Conservation (phyloP, 768 basidiomycete genomes). For the Leccinum variicolor region DNA sequence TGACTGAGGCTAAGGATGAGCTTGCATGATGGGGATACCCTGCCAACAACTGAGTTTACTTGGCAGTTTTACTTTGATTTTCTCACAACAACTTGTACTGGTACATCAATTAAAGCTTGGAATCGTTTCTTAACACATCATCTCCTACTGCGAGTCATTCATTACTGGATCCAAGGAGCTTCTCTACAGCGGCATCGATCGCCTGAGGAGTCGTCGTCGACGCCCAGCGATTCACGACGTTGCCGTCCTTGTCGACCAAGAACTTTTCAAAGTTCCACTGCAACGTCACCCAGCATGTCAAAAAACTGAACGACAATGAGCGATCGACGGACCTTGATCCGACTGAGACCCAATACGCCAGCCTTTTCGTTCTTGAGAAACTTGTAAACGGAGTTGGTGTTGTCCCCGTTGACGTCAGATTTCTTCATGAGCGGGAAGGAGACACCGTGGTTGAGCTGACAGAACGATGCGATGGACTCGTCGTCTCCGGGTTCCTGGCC, state of each 20-base stretch:
- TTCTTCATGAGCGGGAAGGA: conserved; percentile 91
- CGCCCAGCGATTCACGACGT: conserved; percentile 72
- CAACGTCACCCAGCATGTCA: background rate
- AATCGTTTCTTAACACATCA: background rate
- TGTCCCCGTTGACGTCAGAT: conserved; percentile 88
- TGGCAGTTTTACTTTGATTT: background rate
- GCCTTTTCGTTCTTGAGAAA: conserved; percentile 82
- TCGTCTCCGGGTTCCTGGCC: conserved; percentile 85
- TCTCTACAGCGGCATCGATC: conserved; percentile 62
- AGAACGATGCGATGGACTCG: conserved; percentile 69
- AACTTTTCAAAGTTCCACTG: conserved; percentile 95
- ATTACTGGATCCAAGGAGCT: conserved; percentile 40
- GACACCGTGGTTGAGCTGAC: conserved; percentile 82
- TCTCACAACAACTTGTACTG: background rate
- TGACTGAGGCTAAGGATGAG: conserved; percentile 22
- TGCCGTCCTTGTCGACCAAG: conserved; percentile 73
- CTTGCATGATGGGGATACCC: background rate
- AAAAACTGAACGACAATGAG: background rate
- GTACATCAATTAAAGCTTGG: conserved; percentile 16
- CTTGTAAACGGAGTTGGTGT: conserved; percentile 78
- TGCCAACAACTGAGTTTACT: background rate
- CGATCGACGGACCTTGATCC: conserved; percentile 62
- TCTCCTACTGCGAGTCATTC: conserved; percentile 17
- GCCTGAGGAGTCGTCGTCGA: conserved; percentile 68
- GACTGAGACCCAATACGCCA: conserved; percentile 63